phyloP scores from a whole-genome alignment of 2,329 filamentous ascomycete genomes.

The Diaporthe citriasiana region DNA sequence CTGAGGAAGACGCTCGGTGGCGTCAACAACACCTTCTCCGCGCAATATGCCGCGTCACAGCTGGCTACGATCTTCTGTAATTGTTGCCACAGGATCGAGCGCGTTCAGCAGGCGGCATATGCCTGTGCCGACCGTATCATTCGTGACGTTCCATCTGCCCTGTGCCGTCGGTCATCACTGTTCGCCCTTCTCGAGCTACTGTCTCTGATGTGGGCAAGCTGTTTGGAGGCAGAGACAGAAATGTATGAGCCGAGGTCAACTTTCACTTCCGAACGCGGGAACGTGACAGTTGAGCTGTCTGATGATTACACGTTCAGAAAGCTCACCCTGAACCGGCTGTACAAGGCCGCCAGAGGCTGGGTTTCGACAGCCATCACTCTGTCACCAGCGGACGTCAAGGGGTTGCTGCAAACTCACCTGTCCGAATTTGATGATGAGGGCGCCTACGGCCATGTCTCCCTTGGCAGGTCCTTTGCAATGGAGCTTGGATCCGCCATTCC shows the following conservation, averaged over 20 bases:
- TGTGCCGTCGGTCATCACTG: constrained; percentile 90
- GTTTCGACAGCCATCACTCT: constrained; percentile 84
- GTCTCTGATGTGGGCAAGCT: constrained; percentile 95
- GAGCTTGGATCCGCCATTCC: constrained; percentile 93
- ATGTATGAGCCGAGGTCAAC: constrained; percentile 89
- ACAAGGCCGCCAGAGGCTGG: constrained; percentile 84
- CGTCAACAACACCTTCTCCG: constrained; percentile 83
- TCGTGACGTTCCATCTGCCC: constrained; percentile 84
- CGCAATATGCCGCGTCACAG: constrained; percentile 90
- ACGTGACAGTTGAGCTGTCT: constrained; percentile 89
- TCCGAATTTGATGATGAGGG: constrained; percentile 95
- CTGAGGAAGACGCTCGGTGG: constrained; percentile 81
- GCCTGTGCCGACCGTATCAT: constrained; percentile 89
- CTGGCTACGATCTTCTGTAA: constrained; percentile 86
- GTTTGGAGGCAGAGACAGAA: constrained; percentile 93
- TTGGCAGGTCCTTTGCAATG: constrained; percentile 93
- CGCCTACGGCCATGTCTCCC: constrained; percentile 89
- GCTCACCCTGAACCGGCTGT: constrained; percentile 82
- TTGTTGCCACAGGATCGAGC: constrained; percentile 93
- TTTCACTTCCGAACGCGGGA: constrained; percentile 82
- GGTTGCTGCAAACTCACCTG: constrained; percentile 93
- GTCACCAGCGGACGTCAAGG: constrained; percentile 94
- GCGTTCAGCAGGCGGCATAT: constrained; percentile 90
- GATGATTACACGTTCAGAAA: constrained; percentile 90
- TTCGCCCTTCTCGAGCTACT: constrained; percentile 94